These are phyloP conservation scores for Mycothermus thermophilus DNA, from an alignment of 495 filamentous ascomycete species.

Conservation along the genomic window DNA sequence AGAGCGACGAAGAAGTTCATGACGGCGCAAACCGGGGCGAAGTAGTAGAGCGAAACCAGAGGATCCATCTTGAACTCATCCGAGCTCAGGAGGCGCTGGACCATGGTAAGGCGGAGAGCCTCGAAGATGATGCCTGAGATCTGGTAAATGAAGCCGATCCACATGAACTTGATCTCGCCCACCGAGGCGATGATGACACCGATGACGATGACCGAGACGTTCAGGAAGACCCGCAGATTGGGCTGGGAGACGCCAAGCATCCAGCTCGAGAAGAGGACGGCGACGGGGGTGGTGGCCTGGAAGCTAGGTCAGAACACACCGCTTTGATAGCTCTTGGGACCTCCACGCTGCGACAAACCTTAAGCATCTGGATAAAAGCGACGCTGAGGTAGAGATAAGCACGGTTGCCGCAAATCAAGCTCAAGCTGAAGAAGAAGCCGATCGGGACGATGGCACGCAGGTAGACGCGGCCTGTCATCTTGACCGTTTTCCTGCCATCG, in stretches of 20 bases:
- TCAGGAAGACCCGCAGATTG: constrained; percentile 66
- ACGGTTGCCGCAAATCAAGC: constrained; percentile 87
- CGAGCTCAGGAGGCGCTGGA: constrained; percentile 75
- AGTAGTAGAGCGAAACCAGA: constrained; percentile 92
- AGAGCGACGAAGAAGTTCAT: constrained; percentile 77
- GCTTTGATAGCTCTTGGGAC: no score
- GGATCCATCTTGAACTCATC: constrained; percentile 97
- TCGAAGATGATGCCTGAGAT: constrained; percentile 74
- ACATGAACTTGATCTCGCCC: constrained; percentile 83
- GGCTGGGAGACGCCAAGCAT: constrained; percentile 60
- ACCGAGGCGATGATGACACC: constrained; percentile 84
- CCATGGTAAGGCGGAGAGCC: constrained; percentile 81
- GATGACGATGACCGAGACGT: constrained; percentile 77
- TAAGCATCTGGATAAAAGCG: constrained; percentile 96
- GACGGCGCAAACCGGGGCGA: constrained; percentile 77
- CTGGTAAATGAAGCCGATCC: constrained; percentile 80
- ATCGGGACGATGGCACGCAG: constrained; percentile 86
- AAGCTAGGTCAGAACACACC: constrained; percentile 16
- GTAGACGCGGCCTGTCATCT: constrained; percentile 88
- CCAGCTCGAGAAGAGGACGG: constrained; percentile 77
- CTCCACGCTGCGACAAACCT: constrained; percentile 50
- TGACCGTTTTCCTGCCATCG: constrained; percentile 78
- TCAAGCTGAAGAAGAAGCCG: constrained; percentile 83
- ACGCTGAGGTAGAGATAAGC: constrained; percentile 88
- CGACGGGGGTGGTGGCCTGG: constrained; percentile 81